Evolutionary conservation across 345 rosid genomes (phyloP).

Genomic region (Erysimum cheiranthoides): DNA sequence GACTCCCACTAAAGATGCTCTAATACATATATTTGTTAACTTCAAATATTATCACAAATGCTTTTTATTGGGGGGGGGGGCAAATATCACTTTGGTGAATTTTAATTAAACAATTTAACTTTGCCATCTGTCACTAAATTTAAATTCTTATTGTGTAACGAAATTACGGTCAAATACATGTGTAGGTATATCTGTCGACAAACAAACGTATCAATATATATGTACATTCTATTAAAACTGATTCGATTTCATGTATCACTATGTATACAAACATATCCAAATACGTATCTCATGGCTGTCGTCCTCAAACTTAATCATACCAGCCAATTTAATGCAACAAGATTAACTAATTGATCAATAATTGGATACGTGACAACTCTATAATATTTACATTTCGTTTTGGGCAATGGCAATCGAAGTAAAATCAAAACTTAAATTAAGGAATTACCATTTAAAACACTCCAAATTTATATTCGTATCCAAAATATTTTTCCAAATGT

Average conservation of each 20-base stretch:
- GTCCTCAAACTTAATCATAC: conserved; percentile 25
- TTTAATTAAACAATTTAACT: neutral
- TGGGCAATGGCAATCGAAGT: neutral
- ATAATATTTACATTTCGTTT: neutral
- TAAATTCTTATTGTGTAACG: neutral
- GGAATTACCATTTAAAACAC: neutral
- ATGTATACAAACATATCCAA: conserved; percentile 27
- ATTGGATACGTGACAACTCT: conserved; percentile 25
- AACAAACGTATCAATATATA: neutral
- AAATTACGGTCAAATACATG: conserved; percentile 16
- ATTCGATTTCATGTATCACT: conserved; percentile 25
- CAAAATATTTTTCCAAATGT: neutral
- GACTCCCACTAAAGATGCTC: too few species aligned
- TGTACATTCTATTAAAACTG: neutral
- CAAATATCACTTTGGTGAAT: too few species aligned
- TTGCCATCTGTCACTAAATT: neutral
- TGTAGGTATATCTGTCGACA: conserved; percentile 21
- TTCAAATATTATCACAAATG: neutral
- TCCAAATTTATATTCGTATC: neutral
- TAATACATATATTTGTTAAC: neutral
- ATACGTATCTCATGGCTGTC: conserved; percentile 32
- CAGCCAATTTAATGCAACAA: conserved; percentile 19
- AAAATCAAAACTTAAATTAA: neutral
- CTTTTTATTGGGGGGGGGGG: too few species aligned
- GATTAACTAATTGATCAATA: conserved; percentile 19